Conservation (phyloP, 2,329 filamentous ascomycete species). For the Aspergillus sergii region DNA sequence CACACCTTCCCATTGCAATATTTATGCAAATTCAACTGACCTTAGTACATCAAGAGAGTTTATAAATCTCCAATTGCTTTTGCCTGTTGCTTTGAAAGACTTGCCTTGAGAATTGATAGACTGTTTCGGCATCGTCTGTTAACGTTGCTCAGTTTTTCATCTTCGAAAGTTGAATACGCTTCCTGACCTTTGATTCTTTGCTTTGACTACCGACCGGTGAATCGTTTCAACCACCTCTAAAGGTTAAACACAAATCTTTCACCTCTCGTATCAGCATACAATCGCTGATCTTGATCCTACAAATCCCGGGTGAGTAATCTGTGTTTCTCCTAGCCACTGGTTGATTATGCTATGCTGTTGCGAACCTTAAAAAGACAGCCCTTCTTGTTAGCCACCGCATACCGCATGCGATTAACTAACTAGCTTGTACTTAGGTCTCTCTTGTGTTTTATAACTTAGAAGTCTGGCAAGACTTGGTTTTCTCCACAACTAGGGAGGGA, state of each 20-base stretch:
- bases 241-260: background rate
- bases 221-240: background rate
- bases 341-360: background rate
- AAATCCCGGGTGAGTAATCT: background rate
- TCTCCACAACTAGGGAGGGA: conserved; percentile 26
- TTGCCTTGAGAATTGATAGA: background rate
- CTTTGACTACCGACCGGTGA: background rate
- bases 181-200: background rate
- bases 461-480: background rate
- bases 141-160: background rate
- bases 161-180: background rate
- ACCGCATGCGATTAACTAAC: background rate
- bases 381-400: background rate
- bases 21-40: background rate
- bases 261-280: background rate
- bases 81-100: background rate
- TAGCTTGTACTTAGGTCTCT: background rate
- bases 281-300: background rate
- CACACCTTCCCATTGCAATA: background rate
- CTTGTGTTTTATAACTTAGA: background rate
- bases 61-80: background rate
- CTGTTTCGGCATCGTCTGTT: background rate
- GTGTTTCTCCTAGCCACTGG: background rate
- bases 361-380: background rate
- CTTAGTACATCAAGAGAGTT: background rate